These are phyloP conservation scores for Cnidoscolus chayamansa DNA, from an alignment of 441 rosid genomes.

Conservation along the genomic window DNA sequence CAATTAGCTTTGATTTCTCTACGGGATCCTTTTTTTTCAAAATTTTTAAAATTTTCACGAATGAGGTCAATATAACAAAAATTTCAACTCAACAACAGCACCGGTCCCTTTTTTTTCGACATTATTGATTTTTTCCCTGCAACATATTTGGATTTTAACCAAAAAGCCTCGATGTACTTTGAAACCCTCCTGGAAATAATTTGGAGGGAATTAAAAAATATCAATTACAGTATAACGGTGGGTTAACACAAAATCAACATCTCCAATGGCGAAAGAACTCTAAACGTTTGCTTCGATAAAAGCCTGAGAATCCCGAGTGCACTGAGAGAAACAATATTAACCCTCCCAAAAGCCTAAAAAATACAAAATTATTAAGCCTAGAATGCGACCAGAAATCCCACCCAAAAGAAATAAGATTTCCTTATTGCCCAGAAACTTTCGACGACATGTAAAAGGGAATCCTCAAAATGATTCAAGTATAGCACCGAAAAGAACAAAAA, in stretches of 20 bases:
- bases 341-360: slow-evolving; percentile 4
- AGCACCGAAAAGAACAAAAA: slow-evolving; percentile 14
- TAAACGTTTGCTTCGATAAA: neutral
- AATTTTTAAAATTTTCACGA: slow-evolving; percentile 13
- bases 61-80: slow-evolving; percentile 4
- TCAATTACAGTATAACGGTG: neutral
- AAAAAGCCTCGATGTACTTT: slow-evolving; percentile 12
- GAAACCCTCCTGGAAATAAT: neutral
- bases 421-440: neutral
- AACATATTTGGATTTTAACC: no score
- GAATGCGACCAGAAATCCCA: neutral
- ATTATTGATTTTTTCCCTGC: neutral
- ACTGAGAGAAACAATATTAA: neutral
- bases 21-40: slow-evolving; percentile 4
- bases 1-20: neutral
- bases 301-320: neutral
- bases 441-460: neutral
- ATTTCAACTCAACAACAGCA: slow-evolving; percentile 7
- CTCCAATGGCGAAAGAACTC: neutral
- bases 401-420: neutral
- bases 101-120: slow-evolving; percentile 6
- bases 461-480: slow-evolving; percentile 5
- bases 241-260: neutral
- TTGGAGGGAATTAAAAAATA: neutral
- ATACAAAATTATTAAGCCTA: neutral